Evolutionary conservation across 2,329 filamentous ascomycete genomes (phyloP), one percentile per base, ranked within the genome.

Genomic region (Colletotrichum chlorophyti): DNA sequence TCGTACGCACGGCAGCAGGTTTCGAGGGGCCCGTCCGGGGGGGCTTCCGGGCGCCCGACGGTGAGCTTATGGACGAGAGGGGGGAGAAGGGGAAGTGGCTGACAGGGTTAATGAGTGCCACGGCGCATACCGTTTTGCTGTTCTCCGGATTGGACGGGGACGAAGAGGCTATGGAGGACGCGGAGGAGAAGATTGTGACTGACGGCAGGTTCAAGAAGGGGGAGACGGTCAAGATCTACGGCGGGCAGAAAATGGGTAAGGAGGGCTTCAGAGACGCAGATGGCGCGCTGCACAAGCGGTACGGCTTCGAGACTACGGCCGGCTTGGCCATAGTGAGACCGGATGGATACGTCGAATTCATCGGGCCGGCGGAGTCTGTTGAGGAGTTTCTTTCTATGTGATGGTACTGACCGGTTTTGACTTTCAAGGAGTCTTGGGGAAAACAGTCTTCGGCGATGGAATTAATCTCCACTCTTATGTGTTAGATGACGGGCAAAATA

Each of bases 1-100:
- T 81, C 10, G 71, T 75, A 2, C 68, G 67, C 11, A 71, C 71
- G 1, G 70, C 69, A 3, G 8, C 53, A 1, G 68, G 65, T 4
- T 72, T 68, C 40, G 62, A 58, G 2, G 76, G 76, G 0, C 65
- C 63, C 0, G 62, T 83, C 3, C 70, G 72, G 38, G 78, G 79
- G 27, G 81, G 81, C 2, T 77, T 82, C 63, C 74, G 82, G 12
- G 69, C 78, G 4, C 75, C 75, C 0, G 76, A 81, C 54, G 74
- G 74, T 4, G 63, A 60, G 45, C 24, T 75, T 1, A 24, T 29
- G 7, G 55, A 59, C 11, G 21, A 34, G 38, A 58, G 37, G 10
- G 48, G 32, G 1, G 64, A 55, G 19, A 58, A 47, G 9, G 51
- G 52, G 12, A 59, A 63, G 46, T 66, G 58, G n/a, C 23, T 75